phyloP scores from a whole-genome alignment of 495 filamentous ascomycete genomes.

The Trypethelium eluteriae region DNA sequence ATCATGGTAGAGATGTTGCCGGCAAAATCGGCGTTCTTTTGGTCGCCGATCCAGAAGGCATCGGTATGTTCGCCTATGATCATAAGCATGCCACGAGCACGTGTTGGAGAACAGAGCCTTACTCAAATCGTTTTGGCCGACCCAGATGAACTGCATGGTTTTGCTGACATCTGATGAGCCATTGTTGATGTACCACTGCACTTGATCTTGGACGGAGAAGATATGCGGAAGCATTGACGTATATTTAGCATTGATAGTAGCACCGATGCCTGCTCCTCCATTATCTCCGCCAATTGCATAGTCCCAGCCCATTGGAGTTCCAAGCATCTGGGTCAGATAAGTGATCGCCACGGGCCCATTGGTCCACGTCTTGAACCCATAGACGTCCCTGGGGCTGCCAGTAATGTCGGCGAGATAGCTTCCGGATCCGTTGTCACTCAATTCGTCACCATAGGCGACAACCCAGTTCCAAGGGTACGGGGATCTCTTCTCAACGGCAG shows the following conservation, averaged over 20 bases:
- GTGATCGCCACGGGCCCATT: constrained; percentile 29
- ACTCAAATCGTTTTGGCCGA: constrained; percentile 23
- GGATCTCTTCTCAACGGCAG: constrained; percentile 1
- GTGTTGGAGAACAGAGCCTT: not conserved
- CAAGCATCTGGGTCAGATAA: constrained; percentile 22
- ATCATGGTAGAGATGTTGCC: constrained; percentile 18
- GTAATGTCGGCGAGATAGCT: constrained; percentile 27
- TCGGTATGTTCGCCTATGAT: constrained; percentile 15
- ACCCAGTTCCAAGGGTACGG: constrained; percentile 24
- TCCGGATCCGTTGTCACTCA: constrained; percentile 30
- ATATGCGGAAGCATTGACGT: constrained; percentile 17
- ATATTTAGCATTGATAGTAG: constrained; percentile 24
- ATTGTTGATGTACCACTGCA: constrained; percentile 19
- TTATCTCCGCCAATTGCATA: constrained; percentile 25
- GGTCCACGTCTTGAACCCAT: constrained; percentile 31
- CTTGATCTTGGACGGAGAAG: constrained; percentile 23
- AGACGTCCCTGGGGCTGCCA: constrained; percentile 25
- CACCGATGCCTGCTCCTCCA: constrained; percentile 19
- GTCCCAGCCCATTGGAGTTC: constrained; percentile 17
- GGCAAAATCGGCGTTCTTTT: constrained; percentile 22
- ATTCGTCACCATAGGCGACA: constrained; percentile 31
- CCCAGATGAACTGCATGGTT: constrained; percentile 24
- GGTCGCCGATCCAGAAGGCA: constrained; percentile 25
- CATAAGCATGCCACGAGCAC: not conserved
- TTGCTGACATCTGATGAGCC: constrained; percentile 16